Evolutionary conservation across 306 rosid species (phyloP), one percentile per base, ranked within the genome.

Genomic region (Trichosanthes truncata): DNA sequence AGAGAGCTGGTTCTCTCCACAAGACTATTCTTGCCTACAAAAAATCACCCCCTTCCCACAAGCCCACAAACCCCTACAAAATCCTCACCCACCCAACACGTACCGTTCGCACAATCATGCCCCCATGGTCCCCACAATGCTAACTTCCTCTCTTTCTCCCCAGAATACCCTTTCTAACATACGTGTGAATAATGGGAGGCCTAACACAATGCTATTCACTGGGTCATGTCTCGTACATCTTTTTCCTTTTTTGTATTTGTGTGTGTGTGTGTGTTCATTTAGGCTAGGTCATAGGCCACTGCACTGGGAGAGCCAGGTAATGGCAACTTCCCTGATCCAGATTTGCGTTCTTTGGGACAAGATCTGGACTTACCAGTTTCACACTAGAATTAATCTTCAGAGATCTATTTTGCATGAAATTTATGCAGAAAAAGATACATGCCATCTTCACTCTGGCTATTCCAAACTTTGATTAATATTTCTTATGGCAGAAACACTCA

Each of bases 401-500:
- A 41, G 20, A 23, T 72, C 18, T 36, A 25, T 46, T 72, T 45
- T 46, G 77, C 59, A 45, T 46, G 40, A 72, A 71, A 72, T 26
- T 72, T 43, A 45, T 46, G 40, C 3, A 46, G 4, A 25, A n/a
- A 21, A 38, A 9, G 4, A 65, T 67, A 9, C 25, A 9, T 72
- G 59, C 14, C 23, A 17, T 74, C 21, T 49, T 17, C 14, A 29
- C 40, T 45, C 12, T 8, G 26, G 26, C 7, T 11, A 43, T 17
- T 49, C 23, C 10, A 72, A 72, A 26, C 55, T 46, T 45, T 7
- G 46, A 31, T 74, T 79, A 80, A 82, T 81, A 72, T 73, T 79
- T 81, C 82, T 78, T 80, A 45, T 53, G 81, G 85, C 97, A 96
- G 99, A 89, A 87, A 87, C 81, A 76, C 87, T 82, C 90, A 92